Evolutionary conservation across 2,329 filamentous ascomycete genomes (phyloP), one percentile per base, ranked within the genome.

Genomic region (Talaromyces sp.): DNA sequence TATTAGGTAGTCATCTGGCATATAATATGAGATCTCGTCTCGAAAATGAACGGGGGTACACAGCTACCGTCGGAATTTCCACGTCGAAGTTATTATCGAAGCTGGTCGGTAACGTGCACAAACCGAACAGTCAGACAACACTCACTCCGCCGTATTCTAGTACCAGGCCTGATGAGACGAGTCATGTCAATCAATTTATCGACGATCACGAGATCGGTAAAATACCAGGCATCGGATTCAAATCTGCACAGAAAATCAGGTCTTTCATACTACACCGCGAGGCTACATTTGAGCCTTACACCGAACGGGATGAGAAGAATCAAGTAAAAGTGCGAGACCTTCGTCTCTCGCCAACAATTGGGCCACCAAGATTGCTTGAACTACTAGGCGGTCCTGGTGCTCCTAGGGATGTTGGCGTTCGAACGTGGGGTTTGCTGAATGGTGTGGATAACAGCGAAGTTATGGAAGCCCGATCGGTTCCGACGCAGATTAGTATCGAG

Each of bases 401-500:
- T 1, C 86, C 89, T 63, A 86, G 84, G 68, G 90, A 89, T 31
- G 86, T 92, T 59, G 91, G 92, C 0, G 73, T 79, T 37, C 88
- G 86, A 67, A 79, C 92, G 2, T 98, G 92, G 92, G 81, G 80
- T 18, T 80, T 96, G 6, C 78, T 98, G 1, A 88, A 97, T 72
- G 93, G 93, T 5, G 81, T 92, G 31, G 93, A 98, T 73, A 78
- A 86, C 59, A 82, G 84, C 0, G 87, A 91, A 63, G 92, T 98
- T 18, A 86, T 87, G 57, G 82, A 87, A 66, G 89, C 87, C 1
- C 85, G 85, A 67, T 84, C 87, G 50, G 76, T 96, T 1, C 93
- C 93, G 0, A 87, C 86, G 1, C 93, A 97, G 75, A 96, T 98
- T 72, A 95, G 91, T 74, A 95, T 98, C 66, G 93, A 98, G 72